Evolutionary conservation across 225 moss, liverwort and hornwort species (phyloP), one percentile per base, ranked within the genome.

Genomic region (Ulota crispa): DNA sequence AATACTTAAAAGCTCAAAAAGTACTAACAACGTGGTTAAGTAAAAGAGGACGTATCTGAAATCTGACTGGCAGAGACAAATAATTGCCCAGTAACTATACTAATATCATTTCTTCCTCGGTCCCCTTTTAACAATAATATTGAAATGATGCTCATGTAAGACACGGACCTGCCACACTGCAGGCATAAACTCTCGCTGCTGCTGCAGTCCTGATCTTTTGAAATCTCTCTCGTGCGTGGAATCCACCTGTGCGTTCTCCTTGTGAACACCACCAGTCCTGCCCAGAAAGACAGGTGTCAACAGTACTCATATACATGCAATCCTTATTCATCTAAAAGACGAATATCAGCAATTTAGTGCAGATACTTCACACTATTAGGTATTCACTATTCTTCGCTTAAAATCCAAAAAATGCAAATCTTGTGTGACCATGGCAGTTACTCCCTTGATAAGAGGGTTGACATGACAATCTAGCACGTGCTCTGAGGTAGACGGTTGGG

Each of bases 141-240:
- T 65, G 52, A 64, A 64, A 30, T 53, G 24, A 26, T 2, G 20
- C 34, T 56, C 42, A 43, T 56, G 68, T 45, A 70, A 73, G 73
- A 70, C 52, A 69, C 27, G 32, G 8, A 86, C 90, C 90, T 91
- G 90, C 90, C 88, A 91, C 43, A 86, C 88, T 71, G 90, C 90
- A 66, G 90, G 90, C 90, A 88, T 80, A 73, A 88, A 91, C 71
- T 91, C 90, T 54, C 90, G 88, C n/a, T 70, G 88, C 54, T 86
- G 88, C 13, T 88, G 88, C 34, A 36, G 64, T 63, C 87, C 85
- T 59, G 83, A 14, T 83, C 82, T 86, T 79, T 72, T 86, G 34
- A 64, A 66, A 55, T 90, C 88, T 73, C 81, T 91, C 74, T 79
- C 80, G 32, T 72, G 70, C 34, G 77, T 42, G 15, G 70, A 69